phyloP scores from a whole-genome alignment of 2,329 filamentous ascomycete species.

The Sarocladium oryzae region DNA sequence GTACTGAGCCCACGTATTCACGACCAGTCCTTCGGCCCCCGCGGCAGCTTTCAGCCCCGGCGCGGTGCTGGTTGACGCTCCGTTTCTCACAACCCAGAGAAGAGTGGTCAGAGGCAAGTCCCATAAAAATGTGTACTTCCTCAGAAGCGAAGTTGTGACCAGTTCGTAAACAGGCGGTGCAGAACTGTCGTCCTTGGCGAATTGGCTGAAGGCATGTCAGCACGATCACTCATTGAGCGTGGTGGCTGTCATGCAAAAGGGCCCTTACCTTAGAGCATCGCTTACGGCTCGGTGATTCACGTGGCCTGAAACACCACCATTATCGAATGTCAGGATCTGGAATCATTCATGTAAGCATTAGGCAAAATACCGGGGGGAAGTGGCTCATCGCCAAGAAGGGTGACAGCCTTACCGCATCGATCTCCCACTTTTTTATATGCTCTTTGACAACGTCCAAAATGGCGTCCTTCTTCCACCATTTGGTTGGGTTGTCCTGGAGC shows the following conservation, averaged over 20 bases:
- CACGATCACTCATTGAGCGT: background rate
- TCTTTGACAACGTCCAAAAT: conserved; percentile 26
- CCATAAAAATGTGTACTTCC: conserved; percentile 31
- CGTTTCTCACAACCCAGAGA: conserved; percentile 20
- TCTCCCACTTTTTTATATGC: conserved; percentile 29
- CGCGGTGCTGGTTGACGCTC: background rate
- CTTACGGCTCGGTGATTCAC: conserved; percentile 34
- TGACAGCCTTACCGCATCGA: conserved; percentile 25
- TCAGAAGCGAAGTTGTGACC: conserved; percentile 25
- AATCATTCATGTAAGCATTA: no score
- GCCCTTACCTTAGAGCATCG: conserved; percentile 26
- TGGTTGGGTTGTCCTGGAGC: conserved; percentile 30
- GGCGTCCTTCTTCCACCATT: conserved; percentile 30
- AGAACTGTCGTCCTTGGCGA: conserved; percentile 20
- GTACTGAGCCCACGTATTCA: conserved; percentile 30
- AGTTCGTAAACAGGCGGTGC: conserved; percentile 29
- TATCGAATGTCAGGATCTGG: conserved; percentile 33
- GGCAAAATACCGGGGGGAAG: background rate
- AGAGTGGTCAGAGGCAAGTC: conserved; percentile 31
- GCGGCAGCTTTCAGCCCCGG: background rate
- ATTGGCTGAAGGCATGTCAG: conserved; percentile 17
- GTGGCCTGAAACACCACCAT: conserved; percentile 32
- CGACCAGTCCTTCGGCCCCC: conserved; percentile 24
- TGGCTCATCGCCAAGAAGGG: background rate
- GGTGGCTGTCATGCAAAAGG: background rate